Percentiles rank a stretch among this genome's conserved stretches.
These are phyloP conservation scores for Leptographium radiaticola DNA, from an alignment of 2,329 filamentous ascomycete genomes.

Conservation along the genomic window DNA sequence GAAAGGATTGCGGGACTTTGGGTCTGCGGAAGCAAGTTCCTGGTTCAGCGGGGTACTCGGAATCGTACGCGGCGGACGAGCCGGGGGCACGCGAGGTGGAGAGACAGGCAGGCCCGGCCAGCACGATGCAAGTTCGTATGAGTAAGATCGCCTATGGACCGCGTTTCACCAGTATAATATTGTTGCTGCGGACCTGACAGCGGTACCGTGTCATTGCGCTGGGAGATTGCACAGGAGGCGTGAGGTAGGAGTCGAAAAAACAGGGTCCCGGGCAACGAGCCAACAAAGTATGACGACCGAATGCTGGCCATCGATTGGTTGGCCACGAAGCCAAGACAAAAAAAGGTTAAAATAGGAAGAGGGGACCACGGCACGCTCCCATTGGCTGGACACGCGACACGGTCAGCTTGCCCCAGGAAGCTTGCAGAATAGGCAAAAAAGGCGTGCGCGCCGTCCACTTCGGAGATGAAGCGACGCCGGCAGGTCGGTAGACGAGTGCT, in stretches of 20 bases:
- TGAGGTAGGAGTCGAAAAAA: neutral
- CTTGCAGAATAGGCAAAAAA: neutral
- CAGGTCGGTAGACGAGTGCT: too few species aligned
- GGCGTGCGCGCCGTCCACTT: neutral
- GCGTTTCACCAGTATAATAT: neutral
- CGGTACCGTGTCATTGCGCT: neutral
- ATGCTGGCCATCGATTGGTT: neutral
- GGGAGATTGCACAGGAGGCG: neutral
- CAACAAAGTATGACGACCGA: neutral
- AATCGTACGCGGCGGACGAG: too few species aligned
- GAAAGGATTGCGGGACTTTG: too few species aligned
- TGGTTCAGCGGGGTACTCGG: neutral
- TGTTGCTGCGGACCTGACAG: neutral
- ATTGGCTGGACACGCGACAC: slow-evolving; percentile 13
- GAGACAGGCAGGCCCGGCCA: too few species aligned
- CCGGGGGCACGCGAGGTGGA: neutral
- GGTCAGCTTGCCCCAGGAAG: neutral
- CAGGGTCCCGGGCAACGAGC: too few species aligned
- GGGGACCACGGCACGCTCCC: slow-evolving; percentile 5
- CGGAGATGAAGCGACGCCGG: neutral
- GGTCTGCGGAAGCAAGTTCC: neutral
- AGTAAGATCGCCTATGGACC: neutral
- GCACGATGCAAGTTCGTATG: neutral
- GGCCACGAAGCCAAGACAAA: neutral
- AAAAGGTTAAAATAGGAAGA: neutral